Conservation (phyloP, 352 stramenopile species). For the Phytophthora crassamura region DNA sequence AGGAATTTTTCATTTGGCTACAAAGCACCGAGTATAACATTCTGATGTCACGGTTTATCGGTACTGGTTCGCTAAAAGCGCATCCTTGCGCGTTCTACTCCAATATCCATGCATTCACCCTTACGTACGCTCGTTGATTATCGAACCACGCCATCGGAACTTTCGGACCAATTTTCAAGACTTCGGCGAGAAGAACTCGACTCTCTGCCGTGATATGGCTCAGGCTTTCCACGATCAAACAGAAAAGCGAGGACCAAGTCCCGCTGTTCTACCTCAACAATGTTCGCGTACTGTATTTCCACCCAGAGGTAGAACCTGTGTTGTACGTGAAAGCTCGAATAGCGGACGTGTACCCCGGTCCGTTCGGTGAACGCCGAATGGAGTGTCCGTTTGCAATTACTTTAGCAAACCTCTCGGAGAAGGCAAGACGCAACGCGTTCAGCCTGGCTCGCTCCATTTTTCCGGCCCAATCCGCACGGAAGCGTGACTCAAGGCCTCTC, state of each 20-base stretch:
- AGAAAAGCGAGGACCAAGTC: slow-evolving; percentile 17
- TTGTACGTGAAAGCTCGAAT: slow-evolving; percentile 51
- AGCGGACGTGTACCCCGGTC: slow-evolving; percentile 48
- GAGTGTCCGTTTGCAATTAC: slow-evolving; percentile 61
- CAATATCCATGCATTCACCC: too few relatives aligned
- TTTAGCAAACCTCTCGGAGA: too few relatives aligned
- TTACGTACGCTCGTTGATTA: too few relatives aligned
- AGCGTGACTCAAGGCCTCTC: too few relatives aligned
- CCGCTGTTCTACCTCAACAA: slow-evolving; percentile 63
- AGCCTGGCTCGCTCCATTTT: too few relatives aligned
- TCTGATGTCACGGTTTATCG: too few relatives aligned
- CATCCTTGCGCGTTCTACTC: too few relatives aligned
- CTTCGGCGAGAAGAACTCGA: slow-evolving; percentile 34
- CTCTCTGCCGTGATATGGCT: slow-evolving; percentile 31
- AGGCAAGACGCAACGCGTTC: too few relatives aligned
- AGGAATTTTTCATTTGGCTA: too few relatives aligned
- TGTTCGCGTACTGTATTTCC: slow-evolving; percentile 49
- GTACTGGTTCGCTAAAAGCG: too few relatives aligned
- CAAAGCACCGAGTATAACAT: too few relatives aligned
- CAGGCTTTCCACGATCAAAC: slow-evolving; percentile 33
- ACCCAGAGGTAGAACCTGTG: slow-evolving; percentile 37
- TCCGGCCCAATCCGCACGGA: too few relatives aligned
- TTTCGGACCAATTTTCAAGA: slow-evolving; percentile 29
- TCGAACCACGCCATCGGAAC: slow-evolving; percentile 45
- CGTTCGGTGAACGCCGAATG: slow-evolving; percentile 42